A percentile compares a stretch with the other conserved stretches of the same genome.
Evolutionary conservation across 495 filamentous ascomycete genomes (phyloP).

Genomic region (Penicillium salamii): DNA sequence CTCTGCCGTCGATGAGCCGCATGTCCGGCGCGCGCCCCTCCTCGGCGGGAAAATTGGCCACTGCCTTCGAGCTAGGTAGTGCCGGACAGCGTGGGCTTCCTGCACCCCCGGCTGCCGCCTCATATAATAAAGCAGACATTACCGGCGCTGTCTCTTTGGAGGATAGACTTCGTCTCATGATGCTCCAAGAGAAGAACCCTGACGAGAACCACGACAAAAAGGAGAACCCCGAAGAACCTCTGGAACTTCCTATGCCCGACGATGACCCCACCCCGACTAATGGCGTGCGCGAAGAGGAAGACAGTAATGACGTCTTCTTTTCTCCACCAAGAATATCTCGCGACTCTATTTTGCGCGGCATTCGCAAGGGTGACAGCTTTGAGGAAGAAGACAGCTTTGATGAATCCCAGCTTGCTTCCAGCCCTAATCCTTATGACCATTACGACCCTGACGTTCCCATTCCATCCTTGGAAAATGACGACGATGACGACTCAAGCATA

Average conservation of each 20-base stretch:
- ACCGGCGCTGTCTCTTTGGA: constrained; percentile 74
- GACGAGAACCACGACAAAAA: constrained; percentile 45
- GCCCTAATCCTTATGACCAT: constrained; percentile 49
- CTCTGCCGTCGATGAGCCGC: constrained; percentile 55
- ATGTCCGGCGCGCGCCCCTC: constrained; percentile 35
- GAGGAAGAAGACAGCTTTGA: constrained; percentile 56
- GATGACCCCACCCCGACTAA: not conserved
- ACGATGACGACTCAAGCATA: constrained; percentile 56
- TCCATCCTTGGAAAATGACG: constrained; percentile 59
- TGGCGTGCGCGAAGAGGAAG: not conserved
- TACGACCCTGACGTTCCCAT: constrained; percentile 85
- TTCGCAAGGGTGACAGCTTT: constrained; percentile 66
- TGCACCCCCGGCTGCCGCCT: constrained; percentile 60
- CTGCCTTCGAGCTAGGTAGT: constrained; percentile 61
- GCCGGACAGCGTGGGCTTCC: constrained; percentile 61
- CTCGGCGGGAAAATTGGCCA: constrained; percentile 51
- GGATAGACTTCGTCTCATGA: constrained; percentile 79
- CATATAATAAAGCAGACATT: constrained; percentile 66
- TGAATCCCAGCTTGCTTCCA: constrained; percentile 54
- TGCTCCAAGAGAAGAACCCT: constrained; percentile 60
- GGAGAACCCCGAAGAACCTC: not conserved
- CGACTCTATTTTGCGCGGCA: constrained; percentile 86
- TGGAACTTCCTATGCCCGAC: not conserved
- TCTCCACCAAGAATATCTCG: constrained; percentile 77
- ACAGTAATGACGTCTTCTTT: constrained; percentile 20